A percentile compares a stretch with the other conserved stretches of the same genome.
phyloP scores from a whole-genome alignment of 2,329 filamentous ascomycete species.

The Colletotrichum theobromicola region DNA sequence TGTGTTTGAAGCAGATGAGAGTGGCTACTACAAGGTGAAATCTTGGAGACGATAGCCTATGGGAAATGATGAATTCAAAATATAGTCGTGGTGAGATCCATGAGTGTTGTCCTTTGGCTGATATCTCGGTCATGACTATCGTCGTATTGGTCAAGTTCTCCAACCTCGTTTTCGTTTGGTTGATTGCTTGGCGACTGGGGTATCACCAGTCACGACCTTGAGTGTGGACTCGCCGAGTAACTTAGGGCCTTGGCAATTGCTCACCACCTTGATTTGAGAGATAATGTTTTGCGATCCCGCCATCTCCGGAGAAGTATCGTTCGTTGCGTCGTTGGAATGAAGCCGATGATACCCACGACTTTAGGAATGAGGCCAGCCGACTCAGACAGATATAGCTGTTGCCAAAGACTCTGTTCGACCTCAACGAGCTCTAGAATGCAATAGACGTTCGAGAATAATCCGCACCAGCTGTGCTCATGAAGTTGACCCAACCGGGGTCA shows the following conservation, averaged over 20 bases:
- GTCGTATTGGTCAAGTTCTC: neutral
- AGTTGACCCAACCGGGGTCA: neutral
- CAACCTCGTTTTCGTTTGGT: neutral
- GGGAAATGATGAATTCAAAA: neutral
- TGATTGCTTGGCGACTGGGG: neutral
- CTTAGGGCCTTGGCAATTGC: neutral
- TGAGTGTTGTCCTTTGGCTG: neutral
- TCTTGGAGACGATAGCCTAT: neutral
- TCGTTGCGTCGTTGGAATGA: neutral
- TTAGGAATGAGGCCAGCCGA: fast-evolving
- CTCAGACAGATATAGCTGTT: fast-evolving
- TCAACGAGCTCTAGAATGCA: neutral
- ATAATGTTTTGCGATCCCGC: neutral
- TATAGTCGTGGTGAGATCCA: fast-evolving
- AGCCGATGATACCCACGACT: neutral
- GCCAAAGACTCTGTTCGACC: neutral
- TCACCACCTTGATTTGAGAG: neutral
- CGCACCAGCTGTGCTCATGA: neutral
- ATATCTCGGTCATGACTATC: neutral
- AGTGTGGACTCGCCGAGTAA: neutral
- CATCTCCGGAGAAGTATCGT: neutral
- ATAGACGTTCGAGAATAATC: neutral
- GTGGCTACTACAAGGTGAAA: neutral
- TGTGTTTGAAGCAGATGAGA: neutral
- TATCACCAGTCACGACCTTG: neutral